Percentiles rank a stretch among this genome's conserved stretches.
Conservation (phyloP, 1,284 basidiomycete species). For the Ganoderma leucocontextum region DNA sequence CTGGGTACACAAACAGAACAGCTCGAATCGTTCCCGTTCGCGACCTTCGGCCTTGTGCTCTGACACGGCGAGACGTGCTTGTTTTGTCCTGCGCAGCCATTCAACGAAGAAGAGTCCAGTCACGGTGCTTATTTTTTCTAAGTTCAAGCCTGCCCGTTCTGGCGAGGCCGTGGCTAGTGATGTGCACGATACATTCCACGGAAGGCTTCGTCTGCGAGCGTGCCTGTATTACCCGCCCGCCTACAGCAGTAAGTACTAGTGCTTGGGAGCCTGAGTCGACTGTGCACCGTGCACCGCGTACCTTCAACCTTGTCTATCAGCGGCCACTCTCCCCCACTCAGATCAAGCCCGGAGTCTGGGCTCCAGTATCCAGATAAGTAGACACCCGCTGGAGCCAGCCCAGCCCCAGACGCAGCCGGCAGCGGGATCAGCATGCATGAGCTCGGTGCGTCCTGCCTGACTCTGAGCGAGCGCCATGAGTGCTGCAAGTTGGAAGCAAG, state of each 20-base stretch:
- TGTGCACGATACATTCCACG: background rate
- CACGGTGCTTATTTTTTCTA: background rate
- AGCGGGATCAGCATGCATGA: background rate
- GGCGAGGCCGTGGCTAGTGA: background rate
- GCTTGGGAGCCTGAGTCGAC: background rate
- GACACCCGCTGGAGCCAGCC: background rate
- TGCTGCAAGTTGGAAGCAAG: background rate
- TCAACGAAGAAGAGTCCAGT: background rate
- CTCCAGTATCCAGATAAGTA: background rate
- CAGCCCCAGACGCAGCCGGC: background rate
- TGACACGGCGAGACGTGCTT: background rate
- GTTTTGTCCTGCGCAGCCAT: background rate
- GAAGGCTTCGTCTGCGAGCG: background rate
- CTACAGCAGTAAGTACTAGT: too few relatives aligned
- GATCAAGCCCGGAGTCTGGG: background rate
- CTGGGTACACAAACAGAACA: background rate
- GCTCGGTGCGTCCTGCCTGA: background rate
- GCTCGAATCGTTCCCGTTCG: too few relatives aligned
- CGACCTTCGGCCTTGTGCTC: background rate
- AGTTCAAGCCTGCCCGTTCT: background rate
- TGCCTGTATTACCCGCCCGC: background rate
- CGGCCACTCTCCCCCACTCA: background rate
- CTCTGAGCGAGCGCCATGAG: background rate
- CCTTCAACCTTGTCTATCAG: conserved; percentile 8
- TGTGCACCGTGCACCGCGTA: background rate